Conservation (phyloP, 805 yeast genomes). For the Jamesozyma rosinii region DNA sequence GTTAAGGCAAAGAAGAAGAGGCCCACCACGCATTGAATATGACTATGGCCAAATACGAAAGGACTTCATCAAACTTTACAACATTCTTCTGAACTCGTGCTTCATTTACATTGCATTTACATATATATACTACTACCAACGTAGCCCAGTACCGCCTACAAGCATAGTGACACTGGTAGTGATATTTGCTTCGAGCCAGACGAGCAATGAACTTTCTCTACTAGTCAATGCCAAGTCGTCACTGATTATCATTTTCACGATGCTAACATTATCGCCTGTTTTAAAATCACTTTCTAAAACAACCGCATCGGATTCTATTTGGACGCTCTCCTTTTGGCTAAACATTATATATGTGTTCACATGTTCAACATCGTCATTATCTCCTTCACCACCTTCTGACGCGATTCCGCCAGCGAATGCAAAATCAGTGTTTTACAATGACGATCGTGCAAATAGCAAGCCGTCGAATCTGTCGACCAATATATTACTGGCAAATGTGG, state of each 20-base stretch:
- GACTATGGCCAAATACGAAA: constrained; percentile 15
- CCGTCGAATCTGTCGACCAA: constrained; percentile 62
- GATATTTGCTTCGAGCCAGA: constrained; percentile 1
- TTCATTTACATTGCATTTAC: constrained; percentile 58
- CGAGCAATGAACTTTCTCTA: constrained; percentile 1
- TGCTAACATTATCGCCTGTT: constrained; percentile 80
- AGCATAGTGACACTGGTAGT: not conserved
- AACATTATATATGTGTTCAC: constrained; percentile 50
- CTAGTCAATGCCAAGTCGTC: constrained; percentile 50
- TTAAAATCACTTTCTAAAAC: constrained; percentile 79
- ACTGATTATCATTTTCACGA: constrained; percentile 54
- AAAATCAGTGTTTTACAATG: constrained; percentile 2
- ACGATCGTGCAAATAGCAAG: constrained; percentile 5
- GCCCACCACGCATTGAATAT: constrained; percentile 15
- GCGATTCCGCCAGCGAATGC: not conserved
- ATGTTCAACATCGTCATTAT: constrained; percentile 8
- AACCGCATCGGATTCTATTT: constrained; percentile 86
- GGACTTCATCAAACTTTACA: constrained; percentile 22
- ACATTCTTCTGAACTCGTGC: constrained; percentile 44
- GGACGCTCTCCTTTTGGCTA: constrained; percentile 83
- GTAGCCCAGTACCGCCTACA: constrained; percentile 18
- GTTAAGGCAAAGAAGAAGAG: constrained; percentile 8
- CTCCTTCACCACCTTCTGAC: constrained; percentile 2
- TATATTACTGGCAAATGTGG: constrained; percentile 73
- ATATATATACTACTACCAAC: constrained; percentile 17